These are phyloP conservation scores for Lipomyces anomalus DNA, from an alignment of 805 yeast species.

Conservation along the genomic window DNA sequence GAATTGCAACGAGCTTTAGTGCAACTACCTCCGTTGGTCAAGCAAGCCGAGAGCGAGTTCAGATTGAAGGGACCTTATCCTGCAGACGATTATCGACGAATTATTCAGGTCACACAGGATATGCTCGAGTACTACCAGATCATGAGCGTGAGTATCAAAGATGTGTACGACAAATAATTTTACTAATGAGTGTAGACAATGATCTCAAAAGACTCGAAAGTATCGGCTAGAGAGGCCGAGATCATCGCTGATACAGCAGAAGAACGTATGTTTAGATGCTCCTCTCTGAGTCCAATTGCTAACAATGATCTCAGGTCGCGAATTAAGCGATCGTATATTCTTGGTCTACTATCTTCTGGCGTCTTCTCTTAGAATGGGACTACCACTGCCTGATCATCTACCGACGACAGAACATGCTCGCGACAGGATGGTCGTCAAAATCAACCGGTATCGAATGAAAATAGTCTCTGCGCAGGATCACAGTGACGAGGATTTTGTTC, in stretches of 20 bases:
- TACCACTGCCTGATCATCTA: conserved; percentile 71
- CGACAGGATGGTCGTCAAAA: conserved; percentile 59
- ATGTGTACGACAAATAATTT: neutral
- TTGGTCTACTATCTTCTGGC: conserved; percentile 65
- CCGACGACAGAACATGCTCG: conserved; percentile 73
- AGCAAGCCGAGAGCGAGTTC: conserved; percentile 45
- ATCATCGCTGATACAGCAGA: conserved; percentile 49
- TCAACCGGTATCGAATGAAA: conserved; percentile 51
- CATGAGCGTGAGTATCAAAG: conserved; percentile 42
- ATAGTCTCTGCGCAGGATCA: conserved; percentile 34
- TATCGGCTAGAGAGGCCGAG: conserved; percentile 48
- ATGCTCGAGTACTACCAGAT: conserved; percentile 74
- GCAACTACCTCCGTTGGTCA: conserved; percentile 18
- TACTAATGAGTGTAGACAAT: conserved; percentile 31
- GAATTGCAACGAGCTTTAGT: conserved; percentile 23
- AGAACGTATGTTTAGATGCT: conserved; percentile 9
- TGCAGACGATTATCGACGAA: conserved; percentile 41
- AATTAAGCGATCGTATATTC: conserved; percentile 66
- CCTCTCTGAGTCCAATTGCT: conserved; percentile 9
- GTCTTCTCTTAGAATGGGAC: conserved; percentile 66
- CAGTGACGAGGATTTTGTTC: conserved; percentile 66
- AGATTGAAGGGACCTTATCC: conserved; percentile 73
- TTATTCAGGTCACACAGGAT: conserved; percentile 53
- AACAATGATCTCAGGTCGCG: conserved; percentile 47
- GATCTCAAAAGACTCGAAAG: conserved; percentile 54